Evolutionary conservation across 495 filamentous ascomycete genomes (phyloP).

Genomic region (Sporormia fimetaria): DNA sequence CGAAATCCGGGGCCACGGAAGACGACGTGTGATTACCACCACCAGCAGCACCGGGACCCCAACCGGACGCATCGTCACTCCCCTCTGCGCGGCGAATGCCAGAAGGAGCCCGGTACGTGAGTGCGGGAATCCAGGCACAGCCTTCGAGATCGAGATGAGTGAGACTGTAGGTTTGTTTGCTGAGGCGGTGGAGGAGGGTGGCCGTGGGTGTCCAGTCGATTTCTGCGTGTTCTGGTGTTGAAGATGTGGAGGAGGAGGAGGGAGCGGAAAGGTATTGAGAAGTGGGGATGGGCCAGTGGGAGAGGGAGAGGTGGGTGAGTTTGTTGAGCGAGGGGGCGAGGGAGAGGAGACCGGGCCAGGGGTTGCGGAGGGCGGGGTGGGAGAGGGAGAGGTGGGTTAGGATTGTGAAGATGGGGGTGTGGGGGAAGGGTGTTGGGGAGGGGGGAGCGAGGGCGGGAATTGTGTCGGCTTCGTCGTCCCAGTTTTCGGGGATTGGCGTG

Average conservation of each 20-base stretch:
- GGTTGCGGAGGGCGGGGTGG: conserved; percentile 37
- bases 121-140: conserved; percentile 60
- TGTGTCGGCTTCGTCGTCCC: conserved; percentile 25
- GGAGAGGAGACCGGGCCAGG: conserved; percentile 56
- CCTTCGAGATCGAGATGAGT: conserved; percentile 74
- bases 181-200: conserved; percentile 55
- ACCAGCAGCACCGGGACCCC: conserved; percentile 6
- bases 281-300: conserved; percentile 72
- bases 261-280: conserved; percentile 48
- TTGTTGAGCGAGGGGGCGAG: conserved; percentile 50
- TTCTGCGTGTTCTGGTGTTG: conserved; percentile 40
- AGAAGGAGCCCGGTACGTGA: conserved; percentile 35
- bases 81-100: not conserved
- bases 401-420: conserved; percentile 34
- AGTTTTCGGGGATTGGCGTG: conserved; percentile 17
- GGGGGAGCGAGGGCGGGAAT: not conserved
- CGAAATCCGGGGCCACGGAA: conserved; percentile 29
- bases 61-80: conserved; percentile 13
- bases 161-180: conserved; percentile 53
- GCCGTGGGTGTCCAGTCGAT: conserved; percentile 62
- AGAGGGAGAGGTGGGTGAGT: conserved; percentile 66
- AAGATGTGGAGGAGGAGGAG: conserved; percentile 40
- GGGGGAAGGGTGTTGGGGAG: not conserved
- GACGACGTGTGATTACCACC: conserved; percentile 2
- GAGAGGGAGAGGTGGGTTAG: conserved; percentile 45